phyloP scores from a whole-genome alignment of 768 basidiomycete species.

The Leccinum boreale region DNA sequence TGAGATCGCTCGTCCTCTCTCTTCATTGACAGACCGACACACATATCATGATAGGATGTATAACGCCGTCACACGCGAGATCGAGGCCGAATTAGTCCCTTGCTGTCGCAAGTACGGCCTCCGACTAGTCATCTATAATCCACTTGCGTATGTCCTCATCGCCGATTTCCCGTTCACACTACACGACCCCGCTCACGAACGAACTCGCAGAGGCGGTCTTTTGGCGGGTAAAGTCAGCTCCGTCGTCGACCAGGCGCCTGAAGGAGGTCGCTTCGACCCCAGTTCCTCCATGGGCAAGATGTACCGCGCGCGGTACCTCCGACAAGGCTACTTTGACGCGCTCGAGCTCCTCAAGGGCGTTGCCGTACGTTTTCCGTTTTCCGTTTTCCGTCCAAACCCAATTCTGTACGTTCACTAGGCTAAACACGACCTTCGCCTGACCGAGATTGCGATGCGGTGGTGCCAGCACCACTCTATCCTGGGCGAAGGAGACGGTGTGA shows the following conservation, averaged over 20 bases:
- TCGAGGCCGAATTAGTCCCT: constrained; percentile 50
- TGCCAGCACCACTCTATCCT: constrained; percentile 53
- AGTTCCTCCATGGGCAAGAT: constrained; percentile 36
- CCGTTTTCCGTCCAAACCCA: not conserved
- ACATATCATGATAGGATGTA: constrained; percentile 33
- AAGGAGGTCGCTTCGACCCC: constrained; percentile 43
- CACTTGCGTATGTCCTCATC: constrained; percentile 40
- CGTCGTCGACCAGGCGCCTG: constrained; percentile 25
- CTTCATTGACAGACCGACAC: not conserved
- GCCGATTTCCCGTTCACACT: not conserved
- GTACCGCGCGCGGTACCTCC: constrained; percentile 46
- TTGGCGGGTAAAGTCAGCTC: constrained; percentile 48
- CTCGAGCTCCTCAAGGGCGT: constrained; percentile 38
- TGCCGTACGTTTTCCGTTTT: constrained; percentile 31
- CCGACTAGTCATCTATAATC: constrained; percentile 55
- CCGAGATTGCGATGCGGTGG: constrained; percentile 62
- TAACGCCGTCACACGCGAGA: constrained; percentile 46
- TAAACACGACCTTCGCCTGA: constrained; percentile 44
- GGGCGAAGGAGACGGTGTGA: constrained; percentile 41
- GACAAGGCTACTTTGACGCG: constrained; percentile 41
- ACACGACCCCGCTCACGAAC: not conserved
- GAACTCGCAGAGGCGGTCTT: constrained; percentile 4
- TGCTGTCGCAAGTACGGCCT: constrained; percentile 58
- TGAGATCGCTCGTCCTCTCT: constrained; percentile 13
- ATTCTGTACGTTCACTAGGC: constrained; percentile 9